Base-by-base conservation (phyloP, 306 rosid species). In the Cucumis cinereus region DNA sequence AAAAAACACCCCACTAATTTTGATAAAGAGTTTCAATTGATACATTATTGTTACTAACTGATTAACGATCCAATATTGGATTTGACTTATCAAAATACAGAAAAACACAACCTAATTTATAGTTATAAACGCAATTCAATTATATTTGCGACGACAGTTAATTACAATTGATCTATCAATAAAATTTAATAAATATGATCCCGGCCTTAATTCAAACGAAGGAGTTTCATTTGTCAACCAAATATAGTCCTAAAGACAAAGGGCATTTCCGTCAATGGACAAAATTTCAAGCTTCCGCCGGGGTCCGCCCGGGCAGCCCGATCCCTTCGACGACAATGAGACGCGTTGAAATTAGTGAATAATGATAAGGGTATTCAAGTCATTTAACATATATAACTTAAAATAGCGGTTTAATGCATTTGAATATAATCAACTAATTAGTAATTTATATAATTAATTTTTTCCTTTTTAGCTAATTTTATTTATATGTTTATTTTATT, bases 351-450 rank as follows among this genome's bases (percentile, higher is more conserved):
- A 72, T 72, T 72, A 16, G 24, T 17, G 40, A 23, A 24, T 4
- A 45, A 23, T 1, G 4, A 0, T 0, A 33, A 41, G 76, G 76
- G 45, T 3, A 72, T 9, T 17, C 8, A 4, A 10, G 76, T 72
- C 43, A 72, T 50, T 50, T 16, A 16, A 6, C 35, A 30, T 2
- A 26, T 5, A 23, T 23, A 47, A 72, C 36, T 50, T 72, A 49
- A 50, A 72, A 19, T 50, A 72, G 60, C 76, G 45, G 76, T 26
- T 72, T 50, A 72, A 72, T 72, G 17, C 13, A 28, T 72, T 72
- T 72, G 76, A 72, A 72, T 28, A 17, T 72, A 50, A 72, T 52
- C 7, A 50, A 7, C 1, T 11, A 70, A 70, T 45, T 45, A 69
- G 52, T 30, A 3, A 24, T 45, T 49, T 19, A 20, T 7, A 70